These are phyloP conservation scores for Podila minutissima DNA, from an alignment of 192 early-diverging fungal genomes.

Conservation along the genomic window DNA sequence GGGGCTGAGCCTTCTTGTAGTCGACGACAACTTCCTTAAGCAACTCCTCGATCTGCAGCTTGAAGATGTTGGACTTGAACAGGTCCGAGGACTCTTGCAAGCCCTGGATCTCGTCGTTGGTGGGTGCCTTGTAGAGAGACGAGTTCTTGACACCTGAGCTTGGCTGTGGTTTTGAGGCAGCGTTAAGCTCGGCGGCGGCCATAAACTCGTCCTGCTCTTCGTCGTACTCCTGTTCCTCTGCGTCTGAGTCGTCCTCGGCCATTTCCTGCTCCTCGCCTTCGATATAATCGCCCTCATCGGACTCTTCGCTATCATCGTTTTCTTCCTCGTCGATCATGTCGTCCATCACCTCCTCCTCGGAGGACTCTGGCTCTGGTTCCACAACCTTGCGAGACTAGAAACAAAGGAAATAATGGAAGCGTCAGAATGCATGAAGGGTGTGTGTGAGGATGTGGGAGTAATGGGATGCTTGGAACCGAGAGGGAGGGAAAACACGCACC, in stretches of 20 bases:
- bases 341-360: constrained; percentile 33
- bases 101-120: constrained; percentile 85
- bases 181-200: constrained; percentile 45
- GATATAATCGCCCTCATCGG: constrained; percentile 54
- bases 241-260: constrained; percentile 17
- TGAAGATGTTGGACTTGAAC: constrained; percentile 93
- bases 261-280: constrained; percentile 53
- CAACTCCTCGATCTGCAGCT: constrained; percentile 87
- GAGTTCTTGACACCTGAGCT: constrained; percentile 45
- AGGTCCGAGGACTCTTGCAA: constrained; percentile 84
- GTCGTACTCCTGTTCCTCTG: constrained; percentile 29
- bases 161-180: constrained; percentile 20
- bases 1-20: constrained; percentile 62
- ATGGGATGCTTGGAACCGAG: background rate
- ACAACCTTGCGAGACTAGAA: constrained; percentile 30
- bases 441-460: background rate
- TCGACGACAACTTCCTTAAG: constrained; percentile 72
- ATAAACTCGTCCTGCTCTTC: constrained; percentile 51
- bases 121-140: constrained; percentile 63
- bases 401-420: background rate
- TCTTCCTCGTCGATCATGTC: constrained; percentile 55
- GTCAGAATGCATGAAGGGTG: background rate
- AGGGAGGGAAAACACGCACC: constrained; percentile 5
- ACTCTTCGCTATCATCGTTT: constrained; percentile 61
- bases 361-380: constrained; percentile 33